Conservation (phyloP, 2,329 filamentous ascomycete genomes). For the Fusarium sp. region DNA sequence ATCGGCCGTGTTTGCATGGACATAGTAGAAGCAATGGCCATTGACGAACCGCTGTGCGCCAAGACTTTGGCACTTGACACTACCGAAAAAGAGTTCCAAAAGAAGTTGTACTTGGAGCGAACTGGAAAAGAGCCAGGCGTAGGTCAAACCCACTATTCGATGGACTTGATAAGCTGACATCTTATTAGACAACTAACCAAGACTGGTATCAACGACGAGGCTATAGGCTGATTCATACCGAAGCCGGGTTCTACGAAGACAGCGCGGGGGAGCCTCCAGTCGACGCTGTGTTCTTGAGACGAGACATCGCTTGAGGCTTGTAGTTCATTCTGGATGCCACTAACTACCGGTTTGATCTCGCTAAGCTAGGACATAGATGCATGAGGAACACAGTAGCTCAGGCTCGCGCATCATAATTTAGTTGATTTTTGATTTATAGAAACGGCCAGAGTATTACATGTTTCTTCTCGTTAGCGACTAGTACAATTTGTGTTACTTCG, state of each 20-base stretch:
- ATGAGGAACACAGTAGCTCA: too few relatives aligned
- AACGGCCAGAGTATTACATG: too few relatives aligned
- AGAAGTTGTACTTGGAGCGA: background rate
- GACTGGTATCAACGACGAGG: slow-evolving; percentile 52
- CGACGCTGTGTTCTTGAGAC: slow-evolving; percentile 26
- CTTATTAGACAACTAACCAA: slow-evolving; percentile 46
- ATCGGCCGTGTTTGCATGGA: slow-evolving; percentile 53
- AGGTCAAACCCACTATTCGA: rapidly evolving
- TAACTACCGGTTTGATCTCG: too few relatives aligned
- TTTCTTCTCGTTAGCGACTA: too few relatives aligned
- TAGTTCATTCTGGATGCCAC: too few relatives aligned
- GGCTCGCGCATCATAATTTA: too few relatives aligned
- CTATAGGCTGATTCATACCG: slow-evolving; percentile 45
- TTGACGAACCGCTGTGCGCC: slow-evolving; percentile 45
- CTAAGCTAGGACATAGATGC: too few relatives aligned
- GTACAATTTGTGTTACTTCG: too few relatives aligned
- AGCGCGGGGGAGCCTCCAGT: slow-evolving; percentile 6
- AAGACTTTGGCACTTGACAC: slow-evolving; percentile 50
- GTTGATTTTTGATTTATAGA: too few relatives aligned
- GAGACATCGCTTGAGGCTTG: slow-evolving; percentile 16
- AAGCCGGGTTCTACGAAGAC: slow-evolving; percentile 13
- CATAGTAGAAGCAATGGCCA: slow-evolving; percentile 48
- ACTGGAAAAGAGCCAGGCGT: slow-evolving; percentile 27
- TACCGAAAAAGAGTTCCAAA: slow-evolving; percentile 43
- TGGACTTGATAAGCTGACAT: background rate